Evolutionary conservation across 805 yeast species (phyloP).

Genomic region (Wickerhamomyces sydowiorum): DNA sequence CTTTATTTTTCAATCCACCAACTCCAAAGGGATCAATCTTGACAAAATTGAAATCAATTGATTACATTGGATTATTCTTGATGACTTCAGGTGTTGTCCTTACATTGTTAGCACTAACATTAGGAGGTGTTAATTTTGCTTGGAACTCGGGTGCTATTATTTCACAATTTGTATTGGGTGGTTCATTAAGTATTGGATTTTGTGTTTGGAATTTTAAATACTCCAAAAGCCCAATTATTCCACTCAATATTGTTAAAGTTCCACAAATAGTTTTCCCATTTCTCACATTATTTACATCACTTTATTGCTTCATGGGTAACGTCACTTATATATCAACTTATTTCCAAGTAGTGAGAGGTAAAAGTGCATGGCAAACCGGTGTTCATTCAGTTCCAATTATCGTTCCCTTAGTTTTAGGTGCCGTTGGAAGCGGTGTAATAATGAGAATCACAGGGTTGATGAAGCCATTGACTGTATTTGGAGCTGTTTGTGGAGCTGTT

Average conservation of each 20-base stretch:
- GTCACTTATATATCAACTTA: constrained; percentile 31
- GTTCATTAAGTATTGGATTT: constrained; percentile 29
- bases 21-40: constrained; percentile 31
- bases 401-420: constrained; percentile 9
- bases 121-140: constrained; percentile 45
- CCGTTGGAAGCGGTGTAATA: constrained; percentile 21
- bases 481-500: constrained; percentile 24
- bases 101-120: constrained; percentile 42
- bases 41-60: constrained; percentile 37
- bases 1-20: constrained; percentile 42
- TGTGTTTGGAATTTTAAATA: constrained; percentile 32
- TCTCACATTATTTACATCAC: constrained; percentile 27
- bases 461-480: constrained; percentile 29
- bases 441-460: constrained; percentile 28
- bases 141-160: constrained; percentile 51
- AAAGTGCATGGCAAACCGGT: constrained; percentile 16
- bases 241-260: constrained; percentile 32
- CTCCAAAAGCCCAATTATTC: constrained; percentile 40
- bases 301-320: constrained; percentile 34
- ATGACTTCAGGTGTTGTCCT: constrained; percentile 39
- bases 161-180: constrained; percentile 35
- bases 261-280: constrained; percentile 28
- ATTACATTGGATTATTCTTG: constrained; percentile 42
- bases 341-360: constrained; percentile 29
- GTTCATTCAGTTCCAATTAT: constrained; percentile 16